phyloP scores from a whole-genome alignment of 345 rosid species.

The Pseudoturritis turrita region DNA sequence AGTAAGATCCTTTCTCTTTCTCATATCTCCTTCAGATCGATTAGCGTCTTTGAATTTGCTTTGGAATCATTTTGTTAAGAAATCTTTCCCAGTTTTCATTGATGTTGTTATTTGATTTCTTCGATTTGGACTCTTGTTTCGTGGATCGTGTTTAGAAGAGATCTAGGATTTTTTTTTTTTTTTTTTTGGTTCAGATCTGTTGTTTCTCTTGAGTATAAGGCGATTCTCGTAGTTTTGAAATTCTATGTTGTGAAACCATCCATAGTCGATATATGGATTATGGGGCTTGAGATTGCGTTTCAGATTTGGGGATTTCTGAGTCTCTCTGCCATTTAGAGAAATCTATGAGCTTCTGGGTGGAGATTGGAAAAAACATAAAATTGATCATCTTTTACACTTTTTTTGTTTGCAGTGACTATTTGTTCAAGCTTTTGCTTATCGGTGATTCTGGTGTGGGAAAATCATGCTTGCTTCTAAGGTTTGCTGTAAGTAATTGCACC shows the following conservation, averaged over 20 bases:
- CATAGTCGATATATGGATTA: background rate
- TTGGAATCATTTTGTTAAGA: too few relatives aligned
- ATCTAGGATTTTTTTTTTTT: too few relatives aligned
- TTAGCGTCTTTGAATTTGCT: background rate
- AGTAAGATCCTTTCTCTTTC: slow-evolving; percentile 41
- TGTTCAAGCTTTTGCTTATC: slow-evolving; percentile 41
- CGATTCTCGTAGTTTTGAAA: background rate
- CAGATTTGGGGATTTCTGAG: background rate
- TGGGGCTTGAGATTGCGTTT: slow-evolving; percentile 1
- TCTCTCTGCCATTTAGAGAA: too few relatives aligned
- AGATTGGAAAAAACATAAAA: background rate
- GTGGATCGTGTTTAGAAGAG: slow-evolving; percentile 10
- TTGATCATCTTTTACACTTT: background rate
- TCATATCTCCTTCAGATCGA: slow-evolving; percentile 4
- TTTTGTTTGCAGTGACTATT: slow-evolving; percentile 28
- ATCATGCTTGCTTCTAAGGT: slow-evolving; percentile 42
- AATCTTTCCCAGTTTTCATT: too few relatives aligned
- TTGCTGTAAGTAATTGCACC: slow-evolving; percentile 37
- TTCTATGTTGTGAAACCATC: background rate
- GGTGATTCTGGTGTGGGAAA: slow-evolving; percentile 50
- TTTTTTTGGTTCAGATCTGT: slow-evolving; percentile 16
- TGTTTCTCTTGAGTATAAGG: background rate
- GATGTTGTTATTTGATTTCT: too few relatives aligned
- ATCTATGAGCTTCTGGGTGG: background rate
- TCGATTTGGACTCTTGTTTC: background rate